phyloP scores from a whole-genome alignment of 176 grass and related monocot species.

The Tillandsia leiboldiana region DNA sequence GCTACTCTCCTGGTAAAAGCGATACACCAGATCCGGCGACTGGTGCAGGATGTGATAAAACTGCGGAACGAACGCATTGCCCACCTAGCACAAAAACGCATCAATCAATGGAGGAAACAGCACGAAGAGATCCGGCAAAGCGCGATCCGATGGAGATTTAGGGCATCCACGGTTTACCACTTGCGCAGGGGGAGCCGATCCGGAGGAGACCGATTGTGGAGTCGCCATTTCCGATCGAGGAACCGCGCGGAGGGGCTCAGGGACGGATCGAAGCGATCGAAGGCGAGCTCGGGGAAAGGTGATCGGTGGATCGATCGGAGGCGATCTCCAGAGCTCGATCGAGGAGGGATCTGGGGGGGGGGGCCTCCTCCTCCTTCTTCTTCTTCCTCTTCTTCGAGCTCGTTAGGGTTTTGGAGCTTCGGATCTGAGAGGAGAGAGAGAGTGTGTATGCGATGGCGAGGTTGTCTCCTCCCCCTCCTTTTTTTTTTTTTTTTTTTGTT shows the following conservation, averaged over 20 bases:
- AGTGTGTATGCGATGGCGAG: not conserved
- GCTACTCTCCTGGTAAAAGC: slow-evolving; percentile 94
- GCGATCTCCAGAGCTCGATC: not conserved
- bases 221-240: too few species aligned
- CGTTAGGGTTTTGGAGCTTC: not conserved
- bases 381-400: not conserved
- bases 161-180: not conserved
- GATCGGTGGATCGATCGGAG: not conserved
- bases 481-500: too few species aligned
- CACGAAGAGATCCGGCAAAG: not conserved
- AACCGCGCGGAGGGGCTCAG: too few species aligned
- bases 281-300: too few species aligned
- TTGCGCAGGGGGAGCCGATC: not conserved
- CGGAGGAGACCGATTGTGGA: not conserved
- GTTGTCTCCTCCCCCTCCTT: too few species aligned
- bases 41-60: slow-evolving; percentile 96
- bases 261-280: too few species aligned
- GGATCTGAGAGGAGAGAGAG: not conserved
- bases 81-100: slow-evolving; percentile 37
- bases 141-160: not conserved
- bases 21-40: slow-evolving; percentile 74
- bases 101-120: not conserved
- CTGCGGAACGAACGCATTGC: slow-evolving; percentile 94
- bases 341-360: not conserved
- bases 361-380: not conserved